phyloP scores from a whole-genome alignment of 345 rosid species.

The Camelina hispida region DNA sequence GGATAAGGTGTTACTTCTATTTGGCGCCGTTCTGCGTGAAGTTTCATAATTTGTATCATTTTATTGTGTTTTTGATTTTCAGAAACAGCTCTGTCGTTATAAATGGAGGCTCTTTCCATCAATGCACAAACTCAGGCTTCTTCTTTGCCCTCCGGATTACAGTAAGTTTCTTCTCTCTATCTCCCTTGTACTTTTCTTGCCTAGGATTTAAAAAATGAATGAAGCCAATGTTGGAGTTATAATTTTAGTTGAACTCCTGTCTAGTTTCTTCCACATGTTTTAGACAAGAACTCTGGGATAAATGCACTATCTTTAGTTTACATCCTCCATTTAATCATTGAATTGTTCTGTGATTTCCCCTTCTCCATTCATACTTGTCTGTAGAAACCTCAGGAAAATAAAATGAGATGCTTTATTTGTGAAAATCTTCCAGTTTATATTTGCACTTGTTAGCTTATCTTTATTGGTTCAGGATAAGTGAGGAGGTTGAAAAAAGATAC shows the following conservation, averaged over 20 bases:
- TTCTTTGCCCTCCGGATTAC: constrained; percentile 8
- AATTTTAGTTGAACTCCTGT: neutral
- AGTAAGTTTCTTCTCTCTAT: constrained; percentile 2
- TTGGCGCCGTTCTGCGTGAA: neutral
- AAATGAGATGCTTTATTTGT: neutral
- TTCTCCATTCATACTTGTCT: neutral
- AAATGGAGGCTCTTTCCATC: constrained; percentile 8
- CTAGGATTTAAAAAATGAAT: neutral
- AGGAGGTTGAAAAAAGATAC: constrained; percentile 1
- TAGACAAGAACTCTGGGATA: neutral
- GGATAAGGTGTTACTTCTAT: neutral
- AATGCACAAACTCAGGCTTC: neutral
- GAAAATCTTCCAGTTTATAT: neutral
- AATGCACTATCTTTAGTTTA: neutral
- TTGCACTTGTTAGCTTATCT: neutral
- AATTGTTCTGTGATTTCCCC: neutral
- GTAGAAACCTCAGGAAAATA: neutral
- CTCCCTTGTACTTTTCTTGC: neutral
- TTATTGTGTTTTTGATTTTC: neutral
- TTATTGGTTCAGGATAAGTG: constrained; percentile 10
- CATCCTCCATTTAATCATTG: neutral
- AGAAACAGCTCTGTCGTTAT: neutral
- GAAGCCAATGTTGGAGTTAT: neutral
- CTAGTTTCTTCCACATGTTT: neutral
- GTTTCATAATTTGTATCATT: neutral